phyloP scores from a whole-genome alignment of 2,329 filamentous ascomycete species.

The Dactylellina leptospora region DNA sequence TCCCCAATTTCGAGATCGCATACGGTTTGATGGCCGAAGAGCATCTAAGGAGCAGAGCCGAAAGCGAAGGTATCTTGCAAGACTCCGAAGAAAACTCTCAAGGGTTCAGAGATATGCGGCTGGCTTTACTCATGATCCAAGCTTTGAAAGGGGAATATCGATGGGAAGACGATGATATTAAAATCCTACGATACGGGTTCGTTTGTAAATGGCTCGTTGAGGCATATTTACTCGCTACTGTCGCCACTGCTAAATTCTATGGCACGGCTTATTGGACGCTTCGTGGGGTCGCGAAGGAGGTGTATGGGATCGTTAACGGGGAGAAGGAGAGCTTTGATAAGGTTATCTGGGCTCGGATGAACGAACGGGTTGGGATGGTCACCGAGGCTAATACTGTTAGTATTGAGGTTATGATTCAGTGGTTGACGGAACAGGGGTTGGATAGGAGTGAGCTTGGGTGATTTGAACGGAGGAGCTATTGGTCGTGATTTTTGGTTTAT shows the following conservation, averaged over 20 bases:
- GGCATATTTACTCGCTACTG: slow-evolving; percentile 39
- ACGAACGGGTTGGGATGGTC: slow-evolving; percentile 16
- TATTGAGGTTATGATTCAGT: slow-evolving; percentile 10
- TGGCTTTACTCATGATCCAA: slow-evolving; percentile 22
- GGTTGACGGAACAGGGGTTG: slow-evolving; percentile 13
- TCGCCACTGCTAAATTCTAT: slow-evolving; percentile 28
- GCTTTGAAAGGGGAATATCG: slow-evolving; percentile 32
- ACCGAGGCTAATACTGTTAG: slow-evolving; percentile 27
- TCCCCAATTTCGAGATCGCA: slow-evolving; percentile 39
- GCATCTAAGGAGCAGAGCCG: neutral
- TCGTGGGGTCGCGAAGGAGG: neutral
- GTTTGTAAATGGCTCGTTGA: slow-evolving; percentile 49
- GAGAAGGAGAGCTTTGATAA: slow-evolving; percentile 36
- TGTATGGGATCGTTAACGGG: slow-evolving; percentile 35
- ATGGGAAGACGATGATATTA: slow-evolving; percentile 21
- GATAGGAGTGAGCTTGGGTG: slow-evolving; percentile 24
- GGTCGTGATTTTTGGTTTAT: too few relatives aligned
- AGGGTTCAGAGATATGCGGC: slow-evolving; percentile 19
- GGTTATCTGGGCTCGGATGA: slow-evolving; percentile 23
- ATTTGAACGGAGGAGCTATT: too few relatives aligned
- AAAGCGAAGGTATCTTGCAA: neutral
- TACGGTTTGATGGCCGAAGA: slow-evolving; percentile 42
- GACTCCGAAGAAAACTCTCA: too few relatives aligned
- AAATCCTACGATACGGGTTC: slow-evolving; percentile 26
- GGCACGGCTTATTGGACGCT: slow-evolving; percentile 31